Base-by-base conservation (phyloP, 805 yeast genomes). In the Blastobotrys peoriensis region DNA sequence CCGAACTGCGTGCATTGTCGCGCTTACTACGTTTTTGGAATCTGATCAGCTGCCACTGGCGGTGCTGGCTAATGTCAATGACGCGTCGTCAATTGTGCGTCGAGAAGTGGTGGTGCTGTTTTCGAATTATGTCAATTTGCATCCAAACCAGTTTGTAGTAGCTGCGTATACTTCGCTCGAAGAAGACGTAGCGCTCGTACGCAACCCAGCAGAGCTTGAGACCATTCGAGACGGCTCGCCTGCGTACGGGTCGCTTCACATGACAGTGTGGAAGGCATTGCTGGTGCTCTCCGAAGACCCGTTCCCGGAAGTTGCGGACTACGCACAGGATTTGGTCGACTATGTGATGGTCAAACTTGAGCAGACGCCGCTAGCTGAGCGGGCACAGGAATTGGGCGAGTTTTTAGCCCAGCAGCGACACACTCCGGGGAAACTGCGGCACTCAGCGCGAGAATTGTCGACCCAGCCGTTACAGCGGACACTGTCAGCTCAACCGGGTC, bases 41-140 rank as follows among this genome's bases (percentile, higher is more conserved):
- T 52, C 48, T 33, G 54, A 49, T n/a, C 36, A 41, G 13, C 67
- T 88, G 30, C 86, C 94, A 1, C 74, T 79, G 47, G 76, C 81
- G 0, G 76, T 87, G 0, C 61, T 89, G 23, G 70, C 77, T 10
- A 64, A 86, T 23, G 73, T 87, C 2, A 82, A 84, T 38, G 98
- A 93, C 64, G 98, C 95, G 0, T 85, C 96, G 0, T 79, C 95
- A 0, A 66, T 91, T 53, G 96, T 93, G 1, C 68, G 98, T 46
- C 79, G 87, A 51, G 98, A 93, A 60, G 75, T 86, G 6, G 78
- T 85, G 4, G 79, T 81, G 20, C 85, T 85, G 56, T 74, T 88
- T 44, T 83, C 93, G 33, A 76, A 80, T 38, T 79, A 86, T 59
- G 83, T 88, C 9, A 64, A 74, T 46, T 79, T 79, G 35, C 83